phyloP scores from a whole-genome alignment of 2,329 filamentous ascomycete genomes.

The Tolypocladium pustulatum region DNA sequence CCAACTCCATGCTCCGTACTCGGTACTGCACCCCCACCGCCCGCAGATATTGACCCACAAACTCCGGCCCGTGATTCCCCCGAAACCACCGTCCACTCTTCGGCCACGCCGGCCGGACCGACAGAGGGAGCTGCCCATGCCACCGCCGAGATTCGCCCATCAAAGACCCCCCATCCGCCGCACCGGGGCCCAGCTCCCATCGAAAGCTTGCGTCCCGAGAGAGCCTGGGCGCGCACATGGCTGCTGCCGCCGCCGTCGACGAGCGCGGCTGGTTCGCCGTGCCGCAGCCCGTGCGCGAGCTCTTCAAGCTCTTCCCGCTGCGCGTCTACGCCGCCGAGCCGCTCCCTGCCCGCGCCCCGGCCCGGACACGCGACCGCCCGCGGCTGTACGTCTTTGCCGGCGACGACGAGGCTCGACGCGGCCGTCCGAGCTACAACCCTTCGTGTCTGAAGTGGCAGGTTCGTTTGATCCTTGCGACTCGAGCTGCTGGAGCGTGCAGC shows the following conservation, averaged over 20 bases:
- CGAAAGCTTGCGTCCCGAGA: neutral
- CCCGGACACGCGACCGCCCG: conserved; percentile 30
- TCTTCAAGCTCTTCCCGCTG: conserved; percentile 82
- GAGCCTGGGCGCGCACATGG: neutral
- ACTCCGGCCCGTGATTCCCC: neutral
- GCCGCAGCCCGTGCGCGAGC: conserved; percentile 64
- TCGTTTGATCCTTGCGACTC: neutral
- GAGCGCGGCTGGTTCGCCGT: conserved; percentile 39
- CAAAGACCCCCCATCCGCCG: neutral
- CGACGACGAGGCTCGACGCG: conserved; percentile 46
- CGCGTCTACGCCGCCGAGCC: conserved; percentile 63
- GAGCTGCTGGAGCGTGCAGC: neutral
- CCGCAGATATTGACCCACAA: neutral
- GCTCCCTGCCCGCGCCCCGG: conserved; percentile 51
- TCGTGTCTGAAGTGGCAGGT: conserved; percentile 96
- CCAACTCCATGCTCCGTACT: neutral
- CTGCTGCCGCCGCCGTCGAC: conserved; percentile 4
- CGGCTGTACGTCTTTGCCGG: conserved; percentile 70
- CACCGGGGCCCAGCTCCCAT: neutral
- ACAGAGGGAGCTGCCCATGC: neutral
- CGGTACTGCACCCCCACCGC: neutral
- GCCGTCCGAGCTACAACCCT: conserved; percentile 76
- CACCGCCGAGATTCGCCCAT: neutral
- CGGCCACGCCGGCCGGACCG: neutral
- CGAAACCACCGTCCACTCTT: neutral